Evolutionary conservation across 306 rosid species (phyloP), one percentile per base, ranked within the genome.

Genomic region (Quercus berberidifolia): DNA sequence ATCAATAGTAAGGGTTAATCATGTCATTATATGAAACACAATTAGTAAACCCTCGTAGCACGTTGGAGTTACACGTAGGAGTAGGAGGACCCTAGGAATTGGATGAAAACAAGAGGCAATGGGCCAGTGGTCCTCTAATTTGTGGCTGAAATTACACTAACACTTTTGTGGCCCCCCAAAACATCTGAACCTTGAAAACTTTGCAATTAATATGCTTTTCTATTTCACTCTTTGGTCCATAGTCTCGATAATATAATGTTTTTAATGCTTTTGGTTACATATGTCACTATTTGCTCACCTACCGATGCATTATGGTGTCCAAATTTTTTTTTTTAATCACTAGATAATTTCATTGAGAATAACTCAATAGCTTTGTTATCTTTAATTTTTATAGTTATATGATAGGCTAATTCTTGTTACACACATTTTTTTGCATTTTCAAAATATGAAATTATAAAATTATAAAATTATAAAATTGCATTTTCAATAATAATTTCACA

Each of bases 111-210:
- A 56, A 49, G 81, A 76, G 46, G 46, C 46, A 41, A 41, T 41
- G 46, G 2, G 46, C 46, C 56, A 59, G 76, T 70, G 85, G 87
- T 64, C 59, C 63, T 76, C 68, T 38, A 79, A 60, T 69, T 78
- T 85, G 89, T 83, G 86, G 88, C 86, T 83, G 83, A 78, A 75
- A 83, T 49, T 71, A 31, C 75, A 54, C 41, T 15, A 14, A n/a
- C 10, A 4, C 19, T 33, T 6, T 60, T 67, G 49, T 56, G 82
- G 71, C 54, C 74, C 33, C 25, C 28, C n/a, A 5, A 75, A 33
- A 46, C 77, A 80, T 73, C 63, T 79, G 35, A 73, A 76, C 56
- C 80, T 58, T 35, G 19, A 43, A 69, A 58, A 57, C 80, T 3
- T 28, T 72, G 52, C 28, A 54, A 55, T 55, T 75, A 55, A 51